A percentile compares a stretch with the other conserved stretches of the same genome.
phyloP scores from a whole-genome alignment of 441 rosid genomes.

The Hura crepitans region DNA sequence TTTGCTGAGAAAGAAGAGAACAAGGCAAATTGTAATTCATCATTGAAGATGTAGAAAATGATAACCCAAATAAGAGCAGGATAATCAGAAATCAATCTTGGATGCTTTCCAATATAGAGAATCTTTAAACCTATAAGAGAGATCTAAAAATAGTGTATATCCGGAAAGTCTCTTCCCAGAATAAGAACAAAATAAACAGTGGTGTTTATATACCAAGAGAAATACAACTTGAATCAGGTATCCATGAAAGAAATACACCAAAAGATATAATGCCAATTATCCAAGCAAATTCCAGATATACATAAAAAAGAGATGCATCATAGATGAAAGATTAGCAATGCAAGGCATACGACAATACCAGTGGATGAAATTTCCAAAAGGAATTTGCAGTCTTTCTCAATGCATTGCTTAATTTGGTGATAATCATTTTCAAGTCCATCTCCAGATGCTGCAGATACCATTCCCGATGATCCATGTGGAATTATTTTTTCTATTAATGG shows the following conservation, averaged over 20 bases:
- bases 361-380: conserved; percentile 76
- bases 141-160: not conserved
- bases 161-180: conserved; percentile 5
- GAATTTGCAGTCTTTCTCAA: conserved; percentile 70
- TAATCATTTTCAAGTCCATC: conserved; percentile 84
- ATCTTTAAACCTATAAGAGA: conserved; percentile 1
- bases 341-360: conserved; percentile 38
- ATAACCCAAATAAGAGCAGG: not conserved
- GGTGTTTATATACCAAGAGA: no score
- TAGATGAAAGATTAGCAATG: not conserved
- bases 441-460: conserved; percentile 45
- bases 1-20: no score
- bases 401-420: conserved; percentile 53
- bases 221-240: not conserved
- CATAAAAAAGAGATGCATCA: not conserved
- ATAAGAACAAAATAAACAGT: not conserved
- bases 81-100: not conserved
- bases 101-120: not conserved
- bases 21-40: not conserved
- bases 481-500: conserved; percentile 65
- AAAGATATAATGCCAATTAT: not conserved
- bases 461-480: conserved; percentile 47
- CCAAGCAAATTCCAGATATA: not conserved
- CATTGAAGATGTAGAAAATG: conserved; percentile 4
- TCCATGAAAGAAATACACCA: not conserved